Evolutionary conservation across 2,329 filamentous ascomycete genomes (phyloP).

Genomic region (Xylaria sp.): DNA sequence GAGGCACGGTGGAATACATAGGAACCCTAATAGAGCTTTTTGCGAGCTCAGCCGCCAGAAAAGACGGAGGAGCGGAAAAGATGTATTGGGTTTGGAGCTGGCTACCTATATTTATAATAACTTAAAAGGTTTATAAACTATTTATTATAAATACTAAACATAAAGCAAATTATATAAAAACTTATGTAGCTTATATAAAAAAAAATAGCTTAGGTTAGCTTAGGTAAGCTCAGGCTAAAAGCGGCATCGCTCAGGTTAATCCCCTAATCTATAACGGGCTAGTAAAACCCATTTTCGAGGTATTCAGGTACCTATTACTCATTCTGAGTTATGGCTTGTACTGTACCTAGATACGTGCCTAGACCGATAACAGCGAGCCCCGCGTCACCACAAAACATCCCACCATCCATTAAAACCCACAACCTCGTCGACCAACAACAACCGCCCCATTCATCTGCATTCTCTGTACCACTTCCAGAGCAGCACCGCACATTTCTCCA

Average conservation of each 20-base stretch:
- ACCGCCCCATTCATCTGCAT: background rate
- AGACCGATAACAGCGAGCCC: constrained; percentile 33
- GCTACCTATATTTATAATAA: background rate
- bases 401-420: constrained; percentile 29
- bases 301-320: constrained; percentile 31
- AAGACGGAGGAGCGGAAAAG: background rate
- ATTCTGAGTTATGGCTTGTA: too few relatives aligned
- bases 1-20: constrained; percentile 23
- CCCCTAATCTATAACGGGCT: constrained; percentile 20
- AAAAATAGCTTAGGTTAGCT: too few relatives aligned
- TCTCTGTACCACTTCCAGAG: too few relatives aligned
- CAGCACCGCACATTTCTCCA: background rate
- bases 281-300: constrained; percentile 22
- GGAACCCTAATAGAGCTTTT: constrained; percentile 9
- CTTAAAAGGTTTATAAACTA: too few relatives aligned
- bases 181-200: too few relatives aligned
- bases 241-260: constrained; percentile 8
- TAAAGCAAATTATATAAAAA: background rate
- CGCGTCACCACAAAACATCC: constrained; percentile 35
- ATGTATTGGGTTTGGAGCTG: background rate
- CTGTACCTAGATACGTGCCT: constrained; percentile 12
- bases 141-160: too few relatives aligned
- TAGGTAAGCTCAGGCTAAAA: background rate
- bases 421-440: constrained; percentile 20
- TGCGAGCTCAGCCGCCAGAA: constrained; percentile 9